Percentiles rank a stretch among this genome's conserved stretches.
phyloP scores from a whole-genome alignment of 306 rosid species.

The Biancaea sappan region DNA sequence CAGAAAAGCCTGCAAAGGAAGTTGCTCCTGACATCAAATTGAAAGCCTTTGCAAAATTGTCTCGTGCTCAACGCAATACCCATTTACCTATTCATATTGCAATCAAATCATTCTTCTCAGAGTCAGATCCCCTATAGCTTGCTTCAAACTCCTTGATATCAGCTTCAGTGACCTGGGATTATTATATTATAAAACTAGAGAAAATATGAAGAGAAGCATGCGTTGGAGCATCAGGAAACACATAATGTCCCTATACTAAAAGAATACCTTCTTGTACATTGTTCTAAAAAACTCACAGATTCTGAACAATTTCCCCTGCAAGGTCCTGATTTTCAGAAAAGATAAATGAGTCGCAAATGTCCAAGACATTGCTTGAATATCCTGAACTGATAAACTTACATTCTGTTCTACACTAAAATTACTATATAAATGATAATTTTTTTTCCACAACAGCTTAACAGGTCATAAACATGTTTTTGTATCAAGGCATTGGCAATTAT shows the following conservation, averaged over 20 bases:
- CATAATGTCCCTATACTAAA: background rate
- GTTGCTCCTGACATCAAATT: conserved; percentile 17
- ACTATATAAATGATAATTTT: background rate
- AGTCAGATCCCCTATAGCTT: conserved; percentile 61
- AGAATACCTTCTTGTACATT: conserved; percentile 63
- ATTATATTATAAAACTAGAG: background rate
- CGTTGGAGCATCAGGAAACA: background rate
- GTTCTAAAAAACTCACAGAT: conserved; percentile 64
- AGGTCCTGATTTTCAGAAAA: conserved; percentile 64
- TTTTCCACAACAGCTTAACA: background rate
- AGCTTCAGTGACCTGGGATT: conserved; percentile 63
- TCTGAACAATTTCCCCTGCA: conserved; percentile 69
- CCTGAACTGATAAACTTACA: conserved; percentile 14
- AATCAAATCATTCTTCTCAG: conserved; percentile 63
- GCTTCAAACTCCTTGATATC: conserved; percentile 73
- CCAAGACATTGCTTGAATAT: conserved; percentile 17
- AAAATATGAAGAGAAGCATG: background rate
- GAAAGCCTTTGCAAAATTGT: conserved; percentile 4
- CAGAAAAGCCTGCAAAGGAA: conserved; percentile 54
- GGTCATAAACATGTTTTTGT: background rate
- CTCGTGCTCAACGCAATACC: background rate
- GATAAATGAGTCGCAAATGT: background rate
- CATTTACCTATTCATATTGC: conserved; percentile 64
- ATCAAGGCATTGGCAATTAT: background rate
- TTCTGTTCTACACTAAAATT: conserved; percentile 14